phyloP scores from a whole-genome alignment of 2,329 filamentous ascomycete species.

The Epichloe bromicola region DNA sequence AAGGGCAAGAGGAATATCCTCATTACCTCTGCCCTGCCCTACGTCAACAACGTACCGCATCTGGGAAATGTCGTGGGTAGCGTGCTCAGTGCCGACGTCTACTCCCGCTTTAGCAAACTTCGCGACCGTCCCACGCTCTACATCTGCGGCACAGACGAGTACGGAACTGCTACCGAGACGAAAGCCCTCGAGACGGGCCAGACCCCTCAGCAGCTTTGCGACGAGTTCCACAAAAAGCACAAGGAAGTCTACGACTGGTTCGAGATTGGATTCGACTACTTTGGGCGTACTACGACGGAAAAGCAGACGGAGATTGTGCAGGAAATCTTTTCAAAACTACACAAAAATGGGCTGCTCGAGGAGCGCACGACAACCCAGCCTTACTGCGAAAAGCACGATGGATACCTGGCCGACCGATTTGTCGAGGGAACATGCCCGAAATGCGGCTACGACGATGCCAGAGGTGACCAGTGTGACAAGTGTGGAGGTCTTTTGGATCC shows the following conservation, averaged over 20 bases:
- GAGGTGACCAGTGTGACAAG: conserved; percentile 63
- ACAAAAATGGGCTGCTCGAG: conserved; percentile 77
- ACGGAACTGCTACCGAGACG: conserved; percentile 90
- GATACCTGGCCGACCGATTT: conserved; percentile 76
- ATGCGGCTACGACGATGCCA: conserved; percentile 57
- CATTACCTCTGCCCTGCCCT: conserved; percentile 83
- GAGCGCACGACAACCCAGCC: conserved; percentile 82
- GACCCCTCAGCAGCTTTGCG: conserved; percentile 72
- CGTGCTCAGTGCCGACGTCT: conserved; percentile 82
- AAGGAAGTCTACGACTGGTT: conserved; percentile 94
- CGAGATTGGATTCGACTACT: conserved; percentile 86
- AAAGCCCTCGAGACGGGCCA: conserved; percentile 83
- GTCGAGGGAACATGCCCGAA: conserved; percentile 69
- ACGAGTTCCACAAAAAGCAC: conserved; percentile 86
- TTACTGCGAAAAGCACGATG: conserved; percentile 68
- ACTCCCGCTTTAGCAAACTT: conserved; percentile 66
- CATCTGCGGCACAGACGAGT: conserved; percentile 77
- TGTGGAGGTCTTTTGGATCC: conserved; percentile 62
- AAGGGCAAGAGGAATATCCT: conserved; percentile 75
- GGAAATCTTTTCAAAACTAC: conserved; percentile 75
- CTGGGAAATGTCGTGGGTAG: conserved; percentile 81
- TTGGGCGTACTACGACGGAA: conserved; percentile 79
- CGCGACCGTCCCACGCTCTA: conserved; percentile 70
- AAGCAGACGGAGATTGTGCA: conserved; percentile 90
- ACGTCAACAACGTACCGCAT: conserved; percentile 65